A percentile compares a stretch with the other conserved stretches of the same genome.
phyloP scores from a whole-genome alignment of 83 land plant genomes.

The Larix sibirica region DNA sequence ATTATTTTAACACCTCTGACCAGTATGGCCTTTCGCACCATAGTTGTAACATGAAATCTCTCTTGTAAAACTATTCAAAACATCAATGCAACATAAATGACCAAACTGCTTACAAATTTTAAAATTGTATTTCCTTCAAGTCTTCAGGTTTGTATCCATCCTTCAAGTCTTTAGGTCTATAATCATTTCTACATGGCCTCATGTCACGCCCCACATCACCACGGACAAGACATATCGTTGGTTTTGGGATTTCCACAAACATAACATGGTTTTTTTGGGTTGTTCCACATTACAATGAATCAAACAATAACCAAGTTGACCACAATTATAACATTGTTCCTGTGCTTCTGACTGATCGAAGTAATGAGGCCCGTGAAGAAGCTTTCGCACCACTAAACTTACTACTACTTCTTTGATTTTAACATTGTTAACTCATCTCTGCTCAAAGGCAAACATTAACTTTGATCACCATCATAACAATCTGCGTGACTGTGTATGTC shows the following conservation, averaged over 20 bases:
- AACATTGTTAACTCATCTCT: not conserved
- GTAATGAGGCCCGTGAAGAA: constrained; percentile 85
- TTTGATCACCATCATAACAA: not conserved
- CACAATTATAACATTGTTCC: constrained; percentile 77
- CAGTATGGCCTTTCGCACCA: constrained; percentile 85
- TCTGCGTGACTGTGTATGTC: too few relatives aligned
- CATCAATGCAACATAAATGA: constrained; percentile 77
- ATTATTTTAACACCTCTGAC: constrained; percentile 28
- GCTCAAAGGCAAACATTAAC: not conserved
- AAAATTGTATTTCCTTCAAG: constrained; percentile 84
- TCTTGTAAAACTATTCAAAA: constrained; percentile 36
- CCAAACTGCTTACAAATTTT: constrained; percentile 76
- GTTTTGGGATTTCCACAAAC: not conserved
- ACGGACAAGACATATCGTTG: constrained; percentile 67
- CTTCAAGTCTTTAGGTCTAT: constrained; percentile 75
- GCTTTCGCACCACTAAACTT: constrained; percentile 54
- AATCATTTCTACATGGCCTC: constrained; percentile 61
- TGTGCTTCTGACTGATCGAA: constrained; percentile 78
- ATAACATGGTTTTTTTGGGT: too few relatives aligned
- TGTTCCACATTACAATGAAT: too few relatives aligned
- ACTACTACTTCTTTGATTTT: constrained; percentile 25
- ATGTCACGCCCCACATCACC: constrained; percentile 88
- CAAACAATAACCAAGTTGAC: too few relatives aligned
- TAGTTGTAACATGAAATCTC: constrained; percentile 83
- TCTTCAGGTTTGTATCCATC: constrained; percentile 54